A percentile compares a stretch with the other conserved stretches of the same genome.
Conservation (phyloP, 345 rosid species). For the Brassica napus region Da-Ae NC_063438.1:25947501-25948000, state of each 20-base stretch:
- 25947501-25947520: conserved; percentile 81
- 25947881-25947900: conserved; percentile 55
- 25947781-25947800: conserved; percentile 47
- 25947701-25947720: conserved; percentile 98
- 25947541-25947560: conserved; percentile 94
- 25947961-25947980: conserved; percentile 80
- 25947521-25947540: conserved; percentile 67
- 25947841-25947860: conserved; percentile 78
- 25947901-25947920: conserved; percentile 62
- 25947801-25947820: conserved; percentile 59
- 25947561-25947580: conserved; percentile 87
- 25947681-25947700: conserved; percentile 73
- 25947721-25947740: conserved; percentile 92
- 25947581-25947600: conserved; percentile 22
- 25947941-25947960: conserved; percentile 93
- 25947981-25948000: conserved; percentile 22
- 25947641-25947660: background rate
- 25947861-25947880: conserved; percentile 70
- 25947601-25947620: conserved; percentile 28
- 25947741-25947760: conserved; percentile 89
- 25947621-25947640: conserved; percentile 2
- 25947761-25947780: conserved; percentile 61
- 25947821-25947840: conserved; percentile 79
- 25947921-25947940: conserved; percentile 84
- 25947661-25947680: background rate